Evolutionary conservation across 305 asterid species (phyloP), one percentile per base, ranked within the genome.

Genomic region (Solanum aculeatissimum): DNA sequence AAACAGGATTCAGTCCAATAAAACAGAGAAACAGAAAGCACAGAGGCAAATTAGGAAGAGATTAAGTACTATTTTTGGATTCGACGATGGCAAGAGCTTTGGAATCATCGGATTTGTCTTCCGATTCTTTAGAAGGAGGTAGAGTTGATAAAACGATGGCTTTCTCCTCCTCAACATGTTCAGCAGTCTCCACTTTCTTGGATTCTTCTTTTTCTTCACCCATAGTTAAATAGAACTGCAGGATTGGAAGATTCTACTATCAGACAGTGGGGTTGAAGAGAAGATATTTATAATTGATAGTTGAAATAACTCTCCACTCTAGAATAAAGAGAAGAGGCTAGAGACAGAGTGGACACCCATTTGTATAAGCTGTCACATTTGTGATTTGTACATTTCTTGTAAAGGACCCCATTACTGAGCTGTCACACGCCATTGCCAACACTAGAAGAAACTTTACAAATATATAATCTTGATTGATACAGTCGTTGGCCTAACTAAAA

Each of bases 201-300:
- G 80, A 62, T 69, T 89, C 90, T 81, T 75, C 89, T 69, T 89
- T 89, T 81, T 75, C 89, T 77, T 84, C 91, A 1, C 86, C 88
- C 91, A 88, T 88, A n/a, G 1, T 32, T 43, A 6, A 69, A 35
- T 18, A 2, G 45, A 66, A 29, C 29, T 18, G 7, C 77, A 69
- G 79, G 21, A 70, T 16, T 19, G 79, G 1, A 14, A n/a, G 32
- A n/a, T 62, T 62, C 8, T 25, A 25, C 16, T 25, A 62, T 9
- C 4, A 13, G 47, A n/a, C 15, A 58, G 57, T 72, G 57, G 29
- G 57, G 40, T 43, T n/a, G 80, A 74, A 47, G 2, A 65, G 43
- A 14, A 69, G 77, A 35, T 69, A 69, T 38, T 15, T 11, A 5
- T 6, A 38, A 70, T 21, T 45, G 80, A 51, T 47, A 15, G 82